Evolutionary conservation across 2,329 filamentous ascomycete genomes (phyloP).

Genomic region (Apiospora phragmitis): DNA sequence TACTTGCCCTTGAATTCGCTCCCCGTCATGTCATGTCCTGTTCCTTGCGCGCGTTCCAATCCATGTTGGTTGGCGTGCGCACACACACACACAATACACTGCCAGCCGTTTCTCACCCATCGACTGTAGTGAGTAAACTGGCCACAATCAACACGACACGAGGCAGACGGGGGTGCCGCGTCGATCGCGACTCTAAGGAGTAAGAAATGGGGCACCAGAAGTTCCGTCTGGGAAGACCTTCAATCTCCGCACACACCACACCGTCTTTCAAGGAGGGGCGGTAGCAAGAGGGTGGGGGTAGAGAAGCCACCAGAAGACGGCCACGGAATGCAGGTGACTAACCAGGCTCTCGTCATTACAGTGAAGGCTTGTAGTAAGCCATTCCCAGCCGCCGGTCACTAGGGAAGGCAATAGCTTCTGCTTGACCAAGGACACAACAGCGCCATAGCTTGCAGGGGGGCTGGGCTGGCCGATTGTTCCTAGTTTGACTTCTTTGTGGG

Average conservation of each 20-base stretch:
- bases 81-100: not conserved
- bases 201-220: not conserved
- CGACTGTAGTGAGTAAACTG: constrained; percentile 4
- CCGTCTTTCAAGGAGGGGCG: constrained; percentile 1
- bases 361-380: constrained; percentile 1
- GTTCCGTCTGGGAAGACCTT: not conserved
- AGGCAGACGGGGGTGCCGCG: not conserved
- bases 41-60: not conserved
- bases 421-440: not conserved
- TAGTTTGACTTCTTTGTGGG: constrained; percentile 1
- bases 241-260: not conserved
- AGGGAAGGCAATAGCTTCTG: not conserved
- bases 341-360: not conserved
- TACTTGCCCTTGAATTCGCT: constrained; percentile 10
- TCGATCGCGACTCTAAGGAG: not conserved
- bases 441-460: not conserved
- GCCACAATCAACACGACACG: not conserved
- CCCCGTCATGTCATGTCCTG: constrained; percentile 4
- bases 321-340: not conserved
- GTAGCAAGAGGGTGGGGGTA: not conserved
- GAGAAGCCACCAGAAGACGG: not conserved
- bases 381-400: not conserved
- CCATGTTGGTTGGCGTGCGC: not conserved
- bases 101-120: not conserved
- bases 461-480: not conserved